Evolutionary conservation across 163 green algal genomes (phyloP).

Genomic region (Smithsoniella earleae): DNA sequence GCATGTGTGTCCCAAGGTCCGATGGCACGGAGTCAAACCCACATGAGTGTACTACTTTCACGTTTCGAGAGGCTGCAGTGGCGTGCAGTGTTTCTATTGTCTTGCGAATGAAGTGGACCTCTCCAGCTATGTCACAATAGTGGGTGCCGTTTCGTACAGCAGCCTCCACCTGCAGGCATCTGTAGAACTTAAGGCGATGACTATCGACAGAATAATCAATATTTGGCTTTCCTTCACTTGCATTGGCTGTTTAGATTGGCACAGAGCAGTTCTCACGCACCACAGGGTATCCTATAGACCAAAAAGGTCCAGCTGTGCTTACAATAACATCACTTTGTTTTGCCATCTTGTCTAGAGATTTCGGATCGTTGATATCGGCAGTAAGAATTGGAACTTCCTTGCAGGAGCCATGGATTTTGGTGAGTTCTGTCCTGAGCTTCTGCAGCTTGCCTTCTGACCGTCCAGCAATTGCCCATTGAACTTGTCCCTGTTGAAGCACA

Average conservation of each 20-base stretch:
- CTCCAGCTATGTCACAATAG: constrained; percentile 81
- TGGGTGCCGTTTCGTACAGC: constrained; percentile 58
- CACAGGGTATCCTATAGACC: constrained; percentile 44
- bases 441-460: constrained; percentile 47
- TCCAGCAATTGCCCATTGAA: constrained; percentile 58
- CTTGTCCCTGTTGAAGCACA: constrained; percentile 35
- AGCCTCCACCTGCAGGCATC: constrained; percentile 46
- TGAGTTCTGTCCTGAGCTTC: constrained; percentile 40
- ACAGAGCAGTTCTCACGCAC: constrained; percentile 33
- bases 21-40: constrained; percentile 76
- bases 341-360: constrained; percentile 36
- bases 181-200: constrained; percentile 9
- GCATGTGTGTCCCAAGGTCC: constrained; percentile 64
- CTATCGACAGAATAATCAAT: neutral
- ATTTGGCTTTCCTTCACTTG: too few species aligned
- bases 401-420: neutral
- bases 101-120: constrained; percentile 25
- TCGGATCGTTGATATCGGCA: constrained; percentile 53
- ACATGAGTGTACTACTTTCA: constrained; percentile 69
- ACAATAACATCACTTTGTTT: constrained; percentile 54
- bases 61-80: neutral
- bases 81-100: neutral
- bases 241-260: too few species aligned
- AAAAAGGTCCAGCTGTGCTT: constrained; percentile 61
- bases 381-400: constrained; percentile 58